Conservation (phyloP, 805 yeast genomes). For the Pichia rugopelliculosa region DNA sequence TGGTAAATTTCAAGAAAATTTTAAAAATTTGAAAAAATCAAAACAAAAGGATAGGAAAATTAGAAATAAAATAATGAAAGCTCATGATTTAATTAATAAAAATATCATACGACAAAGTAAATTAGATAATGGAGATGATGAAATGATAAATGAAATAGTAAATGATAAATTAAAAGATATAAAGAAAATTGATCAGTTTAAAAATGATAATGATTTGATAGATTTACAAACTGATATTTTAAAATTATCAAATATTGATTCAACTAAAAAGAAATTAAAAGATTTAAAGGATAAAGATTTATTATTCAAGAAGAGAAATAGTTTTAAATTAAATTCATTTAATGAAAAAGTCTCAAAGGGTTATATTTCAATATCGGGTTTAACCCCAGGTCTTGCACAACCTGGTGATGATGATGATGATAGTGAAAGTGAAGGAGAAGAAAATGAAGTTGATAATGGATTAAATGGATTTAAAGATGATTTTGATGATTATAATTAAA, state of each 20-base stretch:
- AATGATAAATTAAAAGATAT: slow-evolving; percentile 29
- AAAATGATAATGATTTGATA: slow-evolving; percentile 32
- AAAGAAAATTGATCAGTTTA: slow-evolving; percentile 25
- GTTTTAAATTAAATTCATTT: slow-evolving; percentile 27
- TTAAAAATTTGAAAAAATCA: slow-evolving; percentile 12
- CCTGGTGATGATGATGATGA: slow-evolving; percentile 58
- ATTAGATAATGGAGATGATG: slow-evolving; percentile 19
- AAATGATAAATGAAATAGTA: slow-evolving; percentile 34
- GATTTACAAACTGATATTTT: slow-evolving; percentile 37
- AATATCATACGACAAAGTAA: slow-evolving; percentile 19
- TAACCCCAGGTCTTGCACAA: slow-evolving; percentile 84
- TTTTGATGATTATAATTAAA: slow-evolving; percentile 25
- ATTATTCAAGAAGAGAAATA: slow-evolving; percentile 25
- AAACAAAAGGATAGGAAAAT: slow-evolving; percentile 16
- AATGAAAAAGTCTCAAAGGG: slow-evolving; percentile 38
- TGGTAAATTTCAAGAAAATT: slow-evolving; percentile 13
- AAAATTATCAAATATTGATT: slow-evolving; percentile 37
- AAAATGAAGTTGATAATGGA: slow-evolving; percentile 5
- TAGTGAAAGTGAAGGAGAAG: slow-evolving; percentile 19
- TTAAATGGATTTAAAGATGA: slow-evolving; percentile 21
- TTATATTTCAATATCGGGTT: slow-evolving; percentile 46
- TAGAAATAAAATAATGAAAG: slow-evolving; percentile 14
- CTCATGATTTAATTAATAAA: slow-evolving; percentile 8
- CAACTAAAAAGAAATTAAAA: slow-evolving; percentile 25
- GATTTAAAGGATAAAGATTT: slow-evolving; percentile 3